Percentiles rank a stretch among this genome's conserved stretches.
Conservation (phyloP, 352 stramenopile genomes). For the Pythium volutum region DNA sequence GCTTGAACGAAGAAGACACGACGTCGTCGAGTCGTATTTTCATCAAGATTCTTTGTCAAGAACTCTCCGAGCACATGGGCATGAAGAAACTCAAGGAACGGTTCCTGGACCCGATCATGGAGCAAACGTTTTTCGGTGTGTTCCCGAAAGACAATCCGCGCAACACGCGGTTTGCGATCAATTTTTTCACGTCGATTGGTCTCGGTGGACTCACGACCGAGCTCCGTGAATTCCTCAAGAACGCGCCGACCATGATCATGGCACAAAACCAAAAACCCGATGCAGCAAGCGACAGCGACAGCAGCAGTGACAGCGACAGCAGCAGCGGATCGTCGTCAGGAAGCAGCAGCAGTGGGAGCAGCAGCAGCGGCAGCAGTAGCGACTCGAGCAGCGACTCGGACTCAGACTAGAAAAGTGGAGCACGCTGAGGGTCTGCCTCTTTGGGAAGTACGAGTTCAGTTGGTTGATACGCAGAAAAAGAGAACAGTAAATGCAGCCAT, state of each 20-base stretch:
- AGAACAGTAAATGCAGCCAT: too few species aligned
- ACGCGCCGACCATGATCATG: constrained; percentile 94
- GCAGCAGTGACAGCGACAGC: constrained; percentile 39
- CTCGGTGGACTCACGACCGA: constrained; percentile 97
- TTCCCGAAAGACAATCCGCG: constrained; percentile 97
- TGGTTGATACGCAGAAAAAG: too few species aligned
- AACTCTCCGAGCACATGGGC: constrained; percentile 97
- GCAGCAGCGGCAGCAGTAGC: constrained; percentile 20
- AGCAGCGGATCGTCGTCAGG: constrained; percentile 42
- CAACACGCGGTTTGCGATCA: constrained; percentile 99
- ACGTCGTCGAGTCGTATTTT: constrained; percentile 99
- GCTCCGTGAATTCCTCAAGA: constrained; percentile 96
- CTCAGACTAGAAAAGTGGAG: constrained; percentile 26
- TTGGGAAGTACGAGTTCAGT: too few species aligned
- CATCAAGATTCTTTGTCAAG: constrained; percentile 98
- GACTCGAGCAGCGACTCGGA: constrained; percentile 31
- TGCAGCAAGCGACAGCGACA: constrained; percentile 30
- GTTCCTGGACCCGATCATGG: constrained; percentile 92
- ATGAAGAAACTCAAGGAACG: constrained; percentile 94
- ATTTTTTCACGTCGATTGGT: constrained; percentile 99
- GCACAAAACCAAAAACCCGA: constrained; percentile 43
- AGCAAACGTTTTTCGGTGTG: constrained; percentile 91
- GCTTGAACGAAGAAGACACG: constrained; percentile 98
- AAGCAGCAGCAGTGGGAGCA: constrained; percentile 13
- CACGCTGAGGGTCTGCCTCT: too few species aligned